Base-by-base conservation (phyloP, 768 basidiomycete species). In the Fomitopsis pulvina region DNA sequence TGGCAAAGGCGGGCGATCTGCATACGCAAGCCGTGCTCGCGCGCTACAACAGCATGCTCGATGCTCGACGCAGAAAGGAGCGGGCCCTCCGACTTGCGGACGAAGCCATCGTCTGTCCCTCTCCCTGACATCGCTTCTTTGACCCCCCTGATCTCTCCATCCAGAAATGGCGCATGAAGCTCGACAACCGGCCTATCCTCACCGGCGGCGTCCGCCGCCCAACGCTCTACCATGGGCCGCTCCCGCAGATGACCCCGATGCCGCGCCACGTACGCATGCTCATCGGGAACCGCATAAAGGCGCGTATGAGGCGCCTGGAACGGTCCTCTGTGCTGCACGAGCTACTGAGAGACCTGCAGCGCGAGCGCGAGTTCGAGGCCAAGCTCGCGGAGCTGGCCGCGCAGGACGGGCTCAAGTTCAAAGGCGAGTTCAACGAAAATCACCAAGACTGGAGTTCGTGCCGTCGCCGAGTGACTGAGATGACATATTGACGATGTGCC, bases 161-260 rank as follows among this genome's bases (percentile, higher is more conserved):
- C 16, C 52, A 87, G 83, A 77, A 74, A 47, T 85, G 81, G 71
- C 74, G 74, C 50, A 57, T 71, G 7, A 69, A 70, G 21, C 67
- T 86, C 32, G 73, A 69, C 30, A 76, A 71, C 20, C 77, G 81
- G 3, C 83, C 87, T 11, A 81, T 85, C 28, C 65, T 91, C 51
- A 91, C 87, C 6, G 87, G 90, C 4, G 75, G 73, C 1, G 78
- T 79, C 62, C 61, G 91, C n/a, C 80, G 79, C 10, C 77, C 90
- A 0, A 73, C 83, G 0, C 45, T 78, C 7, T 79, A 67, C 65
- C 80, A 91, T 61, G 72, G 68, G 0, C 88, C 91, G 1, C 75
- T 96, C 12, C 91, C 91, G 0, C 80, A 88, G 0, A 69, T 96
- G 57, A 80, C 76, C 34, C 90, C 88, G 0, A 91, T 95, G 54